Evolutionary conservation across 2,329 filamentous ascomycete species (phyloP), one percentile per base, ranked within the genome.

Genomic region (Aureobasidium leucospermi): DNA sequence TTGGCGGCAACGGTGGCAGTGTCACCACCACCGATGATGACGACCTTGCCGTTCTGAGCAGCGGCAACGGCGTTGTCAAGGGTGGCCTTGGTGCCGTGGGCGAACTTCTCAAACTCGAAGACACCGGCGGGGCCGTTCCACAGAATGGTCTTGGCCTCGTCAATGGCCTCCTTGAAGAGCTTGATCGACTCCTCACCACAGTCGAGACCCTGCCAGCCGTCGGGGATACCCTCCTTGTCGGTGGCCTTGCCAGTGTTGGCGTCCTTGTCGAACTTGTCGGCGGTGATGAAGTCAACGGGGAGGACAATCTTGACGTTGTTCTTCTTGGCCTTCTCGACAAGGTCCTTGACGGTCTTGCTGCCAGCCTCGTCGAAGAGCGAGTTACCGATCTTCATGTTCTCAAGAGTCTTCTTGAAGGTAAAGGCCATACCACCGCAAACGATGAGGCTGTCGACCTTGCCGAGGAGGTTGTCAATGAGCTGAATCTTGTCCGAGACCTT

Each of bases 401-500:
- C 85, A 60, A 97, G 84, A n/a, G 90, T 93, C 85, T 99, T 99
- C 85, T 97, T 97, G 85, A 99, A 99, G 69, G 94, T 99, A 81
- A 97, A 99, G 64, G 94, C 92, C 94, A 99, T 99, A 70, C 85
- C 94, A 73, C 94, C 94, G 75, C 93, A 96, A 78, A 99, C 88
- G 77, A 99, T 88, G 66, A 99, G 84, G 75, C 87, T 94, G 84
- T 99, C 85, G 76, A 99, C 92, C 85, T 99, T 97, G 78, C 91
- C 89, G 67, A 99, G 87, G 66, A 99, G 83, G 83, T 99, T 99
- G 80, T 99, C 92, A 73, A 99, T 97, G 69, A 99, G 84, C 82
- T 96, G 90, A 76, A 99, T 99, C 87, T 99, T 99, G 84, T 99
- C 94, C 46, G 90, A 95, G 67, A 99, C 91, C 85, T 99, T 99